Evolutionary conservation across 139 green algal species (phyloP).

Genomic region (Chlamydomonas asymmetrica): DNA sequence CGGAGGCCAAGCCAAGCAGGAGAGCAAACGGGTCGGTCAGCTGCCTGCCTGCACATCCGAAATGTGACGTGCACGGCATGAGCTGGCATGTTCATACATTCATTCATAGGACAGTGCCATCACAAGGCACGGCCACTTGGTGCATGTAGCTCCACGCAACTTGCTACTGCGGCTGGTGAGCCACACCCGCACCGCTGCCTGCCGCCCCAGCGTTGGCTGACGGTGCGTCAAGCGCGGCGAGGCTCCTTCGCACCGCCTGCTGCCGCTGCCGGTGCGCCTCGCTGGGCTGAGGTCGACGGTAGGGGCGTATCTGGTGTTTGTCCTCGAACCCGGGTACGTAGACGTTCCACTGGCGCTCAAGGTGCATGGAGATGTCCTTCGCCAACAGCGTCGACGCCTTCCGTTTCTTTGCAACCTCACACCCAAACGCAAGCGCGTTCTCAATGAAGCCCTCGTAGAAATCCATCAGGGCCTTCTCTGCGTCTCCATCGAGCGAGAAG

Average conservation of each 20-base stretch:
- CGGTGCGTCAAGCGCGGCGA: slow-evolving; percentile 14
- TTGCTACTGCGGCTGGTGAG: no score
- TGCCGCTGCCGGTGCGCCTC: slow-evolving; percentile 29
- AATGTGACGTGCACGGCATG: no score
- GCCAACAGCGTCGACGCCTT: slow-evolving; percentile 37
- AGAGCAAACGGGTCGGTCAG: no score
- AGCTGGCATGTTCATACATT: no score
- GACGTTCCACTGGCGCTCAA: slow-evolving; percentile 47
- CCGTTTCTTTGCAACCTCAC: slow-evolving; percentile 34
- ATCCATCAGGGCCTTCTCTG: slow-evolving; percentile 29
- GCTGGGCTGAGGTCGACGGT: slow-evolving; percentile 18
- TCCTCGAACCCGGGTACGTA: slow-evolving; percentile 37
- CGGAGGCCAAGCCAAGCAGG: no score
- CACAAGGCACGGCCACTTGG: no score
- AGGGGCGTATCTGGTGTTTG: slow-evolving; percentile 26
- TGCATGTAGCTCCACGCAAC: no score
- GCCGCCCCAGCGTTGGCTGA: not conserved
- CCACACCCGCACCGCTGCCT: not conserved
- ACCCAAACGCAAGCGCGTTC: slow-evolving; percentile 38
- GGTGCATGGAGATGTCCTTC: slow-evolving; percentile 43
- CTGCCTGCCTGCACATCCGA: no score
- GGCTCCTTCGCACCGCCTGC: slow-evolving; percentile 18
- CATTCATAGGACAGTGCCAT: no score
- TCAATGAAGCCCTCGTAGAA: slow-evolving; percentile 29
- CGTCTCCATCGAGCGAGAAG: slow-evolving; percentile 23